Percentiles rank a stretch among this genome's conserved stretches.
Conservation (phyloP, 2,329 filamentous ascomycete genomes). For the Alternaria infectoria region DNA sequence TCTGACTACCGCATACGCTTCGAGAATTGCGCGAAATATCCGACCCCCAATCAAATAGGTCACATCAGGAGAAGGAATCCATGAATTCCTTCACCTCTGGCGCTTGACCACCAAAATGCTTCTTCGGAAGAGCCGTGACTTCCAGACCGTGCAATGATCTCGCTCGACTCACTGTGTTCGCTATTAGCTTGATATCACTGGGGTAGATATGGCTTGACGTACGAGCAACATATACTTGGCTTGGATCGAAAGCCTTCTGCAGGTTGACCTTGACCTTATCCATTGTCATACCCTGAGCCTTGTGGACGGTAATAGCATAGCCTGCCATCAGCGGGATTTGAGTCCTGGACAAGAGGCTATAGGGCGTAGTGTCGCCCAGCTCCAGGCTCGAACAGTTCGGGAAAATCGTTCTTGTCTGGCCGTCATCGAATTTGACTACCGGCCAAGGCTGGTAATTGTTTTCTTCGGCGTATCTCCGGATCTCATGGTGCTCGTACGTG, state of each 20-base stretch:
- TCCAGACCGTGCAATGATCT: slow-evolving; percentile 57
- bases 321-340: slow-evolving; percentile 66
- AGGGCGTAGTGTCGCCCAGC: slow-evolving; percentile 55
- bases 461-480: slow-evolving; percentile 49
- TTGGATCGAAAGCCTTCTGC: slow-evolving; percentile 59
- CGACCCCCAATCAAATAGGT: neutral
- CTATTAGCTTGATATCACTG: neutral
- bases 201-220: slow-evolving; percentile 1
- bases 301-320: slow-evolving; percentile 70
- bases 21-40: neutral
- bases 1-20: neutral
- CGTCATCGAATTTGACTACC: slow-evolving; percentile 61
- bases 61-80: neutral
- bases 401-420: slow-evolving; percentile 53
- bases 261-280: slow-evolving; percentile 64
- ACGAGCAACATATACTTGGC: slow-evolving; percentile 66
- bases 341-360: slow-evolving; percentile 60
- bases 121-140: slow-evolving; percentile 24
- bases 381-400: slow-evolving; percentile 59
- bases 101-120: slow-evolving; percentile 30
- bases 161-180: slow-evolving; percentile 57
- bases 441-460: slow-evolving; percentile 53
- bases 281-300: slow-evolving; percentile 64
- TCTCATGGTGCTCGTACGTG: slow-evolving; percentile 43
- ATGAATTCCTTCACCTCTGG: slow-evolving; percentile 45